These are phyloP conservation scores for Suillus subalutaceus DNA, from an alignment of 768 basidiomycete species.

Conservation along the genomic window DNA sequence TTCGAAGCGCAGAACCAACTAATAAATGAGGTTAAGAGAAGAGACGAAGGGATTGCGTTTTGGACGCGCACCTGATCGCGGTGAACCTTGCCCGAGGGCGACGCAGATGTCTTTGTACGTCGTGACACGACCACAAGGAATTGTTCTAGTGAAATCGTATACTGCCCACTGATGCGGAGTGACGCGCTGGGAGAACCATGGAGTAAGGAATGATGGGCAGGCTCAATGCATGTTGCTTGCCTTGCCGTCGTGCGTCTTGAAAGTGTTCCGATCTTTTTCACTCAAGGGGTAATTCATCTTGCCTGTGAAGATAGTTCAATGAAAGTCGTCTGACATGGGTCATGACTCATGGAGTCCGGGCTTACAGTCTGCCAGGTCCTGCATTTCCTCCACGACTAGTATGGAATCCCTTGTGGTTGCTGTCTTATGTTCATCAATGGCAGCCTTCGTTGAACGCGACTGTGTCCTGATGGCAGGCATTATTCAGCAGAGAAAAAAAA, in stretches of 20 bases:
- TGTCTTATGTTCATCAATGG: background rate
- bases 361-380: constrained; percentile 12
- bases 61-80: constrained; percentile 55
- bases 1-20: constrained; percentile 58
- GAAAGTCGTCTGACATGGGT: too few species aligned
- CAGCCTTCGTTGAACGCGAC: background rate
- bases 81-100: constrained; percentile 56
- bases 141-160: constrained; percentile 53
- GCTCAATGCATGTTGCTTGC: constrained; percentile 17
- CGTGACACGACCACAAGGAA: constrained; percentile 54
- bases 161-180: constrained; percentile 62
- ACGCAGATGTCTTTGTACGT: constrained; percentile 59
- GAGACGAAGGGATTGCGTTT: background rate
- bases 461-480: constrained; percentile 10
- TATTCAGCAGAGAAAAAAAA: background rate
- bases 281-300: constrained; percentile 18
- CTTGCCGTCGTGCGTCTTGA: constrained; percentile 33
- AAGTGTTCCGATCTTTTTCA: constrained; percentile 20
- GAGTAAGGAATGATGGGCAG: background rate
- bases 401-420: background rate
- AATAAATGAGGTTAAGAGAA: background rate
- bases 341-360: too few species aligned
- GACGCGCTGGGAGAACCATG: constrained; percentile 43
- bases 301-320: constrained; percentile 8
- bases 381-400: constrained; percentile 1